Conservation (phyloP, 192 early-diverging fungal species). For the Umbelopsis sp. region DNA sequence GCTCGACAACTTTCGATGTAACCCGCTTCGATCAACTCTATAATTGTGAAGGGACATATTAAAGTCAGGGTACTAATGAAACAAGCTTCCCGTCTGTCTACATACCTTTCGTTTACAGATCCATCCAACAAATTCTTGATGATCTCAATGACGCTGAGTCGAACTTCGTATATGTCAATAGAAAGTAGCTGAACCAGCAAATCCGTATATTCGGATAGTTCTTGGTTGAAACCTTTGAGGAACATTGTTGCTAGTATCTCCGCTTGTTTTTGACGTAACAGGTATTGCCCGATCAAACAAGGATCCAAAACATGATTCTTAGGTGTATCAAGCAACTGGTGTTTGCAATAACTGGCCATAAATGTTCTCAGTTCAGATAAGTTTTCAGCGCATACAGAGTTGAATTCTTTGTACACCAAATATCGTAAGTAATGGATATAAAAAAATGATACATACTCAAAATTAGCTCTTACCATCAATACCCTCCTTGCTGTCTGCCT, state of each 20-base stretch:
- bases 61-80: background rate
- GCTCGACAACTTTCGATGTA: slow-evolving; percentile 41
- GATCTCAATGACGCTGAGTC: slow-evolving; percentile 51
- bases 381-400: background rate
- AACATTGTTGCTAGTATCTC: background rate
- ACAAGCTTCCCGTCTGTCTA: background rate
- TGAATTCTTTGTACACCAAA: background rate
- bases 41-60: background rate
- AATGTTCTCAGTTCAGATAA: background rate
- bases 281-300: slow-evolving; percentile 36
- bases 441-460: background rate
- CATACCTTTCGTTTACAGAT: background rate
- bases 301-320: background rate
- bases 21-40: slow-evolving; percentile 3
- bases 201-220: background rate
- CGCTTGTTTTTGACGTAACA: slow-evolving; percentile 45
- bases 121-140: slow-evolving; percentile 27
- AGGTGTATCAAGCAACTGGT: background rate
- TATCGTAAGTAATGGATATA: background rate
- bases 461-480: slow-evolving; percentile 26
- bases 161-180: slow-evolving; percentile 69
- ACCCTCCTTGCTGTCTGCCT: slow-evolving; percentile 24
- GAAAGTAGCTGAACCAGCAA: slow-evolving; percentile 43
- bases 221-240: slow-evolving; percentile 11
- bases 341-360: background rate